Evolutionary conservation across 192 early-diverging fungal species (phyloP).

Genomic region (Cetraspora pellucida): DNA sequence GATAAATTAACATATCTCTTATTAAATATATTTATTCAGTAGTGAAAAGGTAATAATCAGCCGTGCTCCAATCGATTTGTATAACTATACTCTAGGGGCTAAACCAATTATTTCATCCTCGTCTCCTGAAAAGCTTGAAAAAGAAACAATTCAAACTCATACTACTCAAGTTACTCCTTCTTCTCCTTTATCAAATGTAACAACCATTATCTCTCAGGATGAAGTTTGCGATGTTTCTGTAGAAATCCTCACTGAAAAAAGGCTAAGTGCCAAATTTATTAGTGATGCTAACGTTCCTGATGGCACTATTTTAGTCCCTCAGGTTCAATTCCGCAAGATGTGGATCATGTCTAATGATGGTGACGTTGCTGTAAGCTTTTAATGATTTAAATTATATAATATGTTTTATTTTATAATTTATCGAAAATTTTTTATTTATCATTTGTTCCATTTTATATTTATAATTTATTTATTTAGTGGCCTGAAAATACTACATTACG

Average conservation of each 20-base stretch:
- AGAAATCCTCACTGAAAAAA: background rate
- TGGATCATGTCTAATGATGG: conserved; percentile 72
- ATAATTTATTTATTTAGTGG: conserved; percentile 55
- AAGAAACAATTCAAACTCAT: too few relatives aligned
- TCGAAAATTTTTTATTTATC: background rate
- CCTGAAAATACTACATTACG: conserved; percentile 59
- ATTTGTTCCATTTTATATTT: too few relatives aligned
- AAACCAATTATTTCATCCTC: background rate
- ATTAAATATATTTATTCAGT: background rate
- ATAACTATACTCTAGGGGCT: background rate
- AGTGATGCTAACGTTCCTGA: conserved; percentile 72
- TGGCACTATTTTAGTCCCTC: conserved; percentile 55
- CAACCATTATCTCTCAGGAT: background rate
- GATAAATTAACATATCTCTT: background rate
- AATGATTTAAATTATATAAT: background rate
- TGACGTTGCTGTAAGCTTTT: background rate
- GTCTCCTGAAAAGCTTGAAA: background rate
- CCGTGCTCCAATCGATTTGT: background rate
- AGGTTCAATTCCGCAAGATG: conserved; percentile 67
- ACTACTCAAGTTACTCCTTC: background rate
- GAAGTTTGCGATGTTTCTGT: background rate
- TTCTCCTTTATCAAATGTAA: background rate
- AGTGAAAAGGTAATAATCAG: background rate
- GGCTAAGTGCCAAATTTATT: conserved; percentile 51
- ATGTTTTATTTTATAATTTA: background rate